Evolutionary conservation across 2,329 filamentous ascomycete species (phyloP).

Genomic region (Penicillium polonicum): DNA sequence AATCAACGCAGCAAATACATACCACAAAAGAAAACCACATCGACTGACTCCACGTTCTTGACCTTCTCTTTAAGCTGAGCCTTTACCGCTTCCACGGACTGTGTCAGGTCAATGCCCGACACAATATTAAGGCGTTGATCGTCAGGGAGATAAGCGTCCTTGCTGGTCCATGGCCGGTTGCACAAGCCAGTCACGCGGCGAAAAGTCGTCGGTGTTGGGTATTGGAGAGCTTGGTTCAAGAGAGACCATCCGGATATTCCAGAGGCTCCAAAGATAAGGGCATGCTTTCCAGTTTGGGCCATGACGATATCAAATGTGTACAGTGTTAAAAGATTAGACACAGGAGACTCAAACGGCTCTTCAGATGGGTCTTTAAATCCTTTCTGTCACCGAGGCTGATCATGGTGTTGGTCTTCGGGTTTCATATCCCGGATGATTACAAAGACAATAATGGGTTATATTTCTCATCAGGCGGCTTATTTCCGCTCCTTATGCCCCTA

Average conservation of each 20-base stretch:
- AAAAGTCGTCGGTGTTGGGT: neutral
- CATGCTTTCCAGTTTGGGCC: neutral
- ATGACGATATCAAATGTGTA: neutral
- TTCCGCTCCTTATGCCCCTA: too few relatives aligned
- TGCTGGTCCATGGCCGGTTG: neutral
- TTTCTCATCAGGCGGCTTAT: too few relatives aligned
- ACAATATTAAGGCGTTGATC: constrained; percentile 36
- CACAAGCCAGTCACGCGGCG: neutral
- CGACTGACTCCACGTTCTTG: constrained; percentile 35
- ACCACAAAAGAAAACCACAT: constrained; percentile 43
- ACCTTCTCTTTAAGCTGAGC: constrained; percentile 37
- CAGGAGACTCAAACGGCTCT: neutral
- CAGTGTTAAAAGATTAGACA: neutral
- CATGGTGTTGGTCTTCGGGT: neutral
- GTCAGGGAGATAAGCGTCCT: constrained; percentile 33
- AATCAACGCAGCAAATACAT: constrained; percentile 1
- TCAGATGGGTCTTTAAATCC: neutral
- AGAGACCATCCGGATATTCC: neutral
- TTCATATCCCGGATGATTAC: neutral
- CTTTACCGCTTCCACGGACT: constrained; percentile 12
- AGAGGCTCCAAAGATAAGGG: neutral
- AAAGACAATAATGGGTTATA: neutral
- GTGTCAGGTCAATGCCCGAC: constrained; percentile 39
- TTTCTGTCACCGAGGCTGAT: neutral
- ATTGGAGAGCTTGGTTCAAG: neutral